These are phyloP conservation scores for Podila horticola DNA, from an alignment of 192 early-diverging fungal species.

Conservation along the genomic window DNA sequence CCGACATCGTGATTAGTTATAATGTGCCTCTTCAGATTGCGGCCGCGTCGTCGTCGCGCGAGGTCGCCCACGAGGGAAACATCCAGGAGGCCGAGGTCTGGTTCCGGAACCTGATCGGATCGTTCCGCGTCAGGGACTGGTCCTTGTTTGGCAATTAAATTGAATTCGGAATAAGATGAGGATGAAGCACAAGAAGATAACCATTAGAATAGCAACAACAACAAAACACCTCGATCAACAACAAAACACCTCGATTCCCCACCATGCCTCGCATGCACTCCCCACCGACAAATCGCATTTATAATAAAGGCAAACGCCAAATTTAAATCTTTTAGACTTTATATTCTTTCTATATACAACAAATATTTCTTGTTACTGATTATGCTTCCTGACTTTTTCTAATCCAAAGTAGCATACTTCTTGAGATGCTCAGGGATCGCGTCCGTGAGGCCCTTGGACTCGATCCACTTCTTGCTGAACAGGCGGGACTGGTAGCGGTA, in stretches of 20 bases:
- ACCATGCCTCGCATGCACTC: background rate
- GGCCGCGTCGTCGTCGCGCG: constrained; percentile 55
- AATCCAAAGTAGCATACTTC: constrained; percentile 82
- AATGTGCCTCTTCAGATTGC: constrained; percentile 76
- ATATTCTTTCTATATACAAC: no score
- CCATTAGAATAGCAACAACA: background rate
- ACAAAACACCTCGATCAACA: background rate
- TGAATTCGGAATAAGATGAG: background rate
- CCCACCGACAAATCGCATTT: background rate
- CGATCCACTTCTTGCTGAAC: constrained; percentile 89
- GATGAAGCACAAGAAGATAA: background rate
- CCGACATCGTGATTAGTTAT: constrained; percentile 82
- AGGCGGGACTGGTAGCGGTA: constrained; percentile 85
- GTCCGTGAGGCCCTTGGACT: constrained; percentile 80
- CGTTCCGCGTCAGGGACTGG: constrained; percentile 66
- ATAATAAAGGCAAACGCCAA: no score
- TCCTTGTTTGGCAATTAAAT: constrained; percentile 59
- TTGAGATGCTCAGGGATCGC: constrained; percentile 87
- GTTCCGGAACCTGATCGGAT: constrained; percentile 53
- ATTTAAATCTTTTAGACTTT: no score
- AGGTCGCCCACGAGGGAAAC: constrained; percentile 39
- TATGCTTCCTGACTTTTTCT: background rate
- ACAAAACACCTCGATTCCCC: background rate
- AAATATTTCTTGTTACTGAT: no score
- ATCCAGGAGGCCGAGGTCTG: constrained; percentile 53